Conservation (phyloP, 2,329 filamentous ascomycete species). For the Colletotrichum tabaci region DNA sequence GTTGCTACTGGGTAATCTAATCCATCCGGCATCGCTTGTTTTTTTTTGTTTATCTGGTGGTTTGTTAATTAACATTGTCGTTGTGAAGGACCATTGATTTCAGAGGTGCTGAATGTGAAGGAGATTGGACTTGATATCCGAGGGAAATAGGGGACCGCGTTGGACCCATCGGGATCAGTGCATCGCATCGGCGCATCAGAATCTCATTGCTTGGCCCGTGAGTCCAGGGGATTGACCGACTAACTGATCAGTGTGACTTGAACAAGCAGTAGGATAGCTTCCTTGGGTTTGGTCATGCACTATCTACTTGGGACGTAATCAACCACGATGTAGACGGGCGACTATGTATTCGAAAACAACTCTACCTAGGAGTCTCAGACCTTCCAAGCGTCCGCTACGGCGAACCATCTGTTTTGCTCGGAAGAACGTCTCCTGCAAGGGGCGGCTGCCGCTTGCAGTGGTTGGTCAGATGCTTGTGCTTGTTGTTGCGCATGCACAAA, state of each 20-base stretch:
- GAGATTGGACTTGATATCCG: conserved; percentile 21
- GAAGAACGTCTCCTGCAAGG: conserved; percentile 3
- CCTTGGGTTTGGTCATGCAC: not conserved
- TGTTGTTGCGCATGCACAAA: conserved; percentile 1
- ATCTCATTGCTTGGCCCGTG: conserved; percentile 16
- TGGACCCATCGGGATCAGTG: conserved; percentile 6
- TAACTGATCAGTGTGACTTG: too few relatives aligned
- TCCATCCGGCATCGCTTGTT: conserved; percentile 12
- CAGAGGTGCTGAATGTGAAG: conserved; percentile 4
- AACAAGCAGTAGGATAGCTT: not conserved
- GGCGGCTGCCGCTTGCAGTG: not conserved
- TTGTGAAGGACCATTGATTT: not conserved
- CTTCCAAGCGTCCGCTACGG: conserved; percentile 9
- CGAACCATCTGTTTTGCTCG: conserved; percentile 1
- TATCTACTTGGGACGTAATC: not conserved
- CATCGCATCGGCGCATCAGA: conserved; percentile 12
- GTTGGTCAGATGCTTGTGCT: conserved; percentile 9
- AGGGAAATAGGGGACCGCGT: conserved; percentile 7
- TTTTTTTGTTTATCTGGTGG: not conserved
- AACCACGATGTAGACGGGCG: not conserved
- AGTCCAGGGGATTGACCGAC: not conserved
- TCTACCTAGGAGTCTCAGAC: not conserved
- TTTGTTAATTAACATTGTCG: not conserved
- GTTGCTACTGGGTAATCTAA: conserved; percentile 6
- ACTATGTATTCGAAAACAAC: not conserved